A percentile compares a stretch with the other conserved stretches of the same genome.
These are phyloP conservation scores for Fraxinus xanthoxyloides DNA, from an alignment of 305 asterid species.

Conservation along the genomic window DNA sequence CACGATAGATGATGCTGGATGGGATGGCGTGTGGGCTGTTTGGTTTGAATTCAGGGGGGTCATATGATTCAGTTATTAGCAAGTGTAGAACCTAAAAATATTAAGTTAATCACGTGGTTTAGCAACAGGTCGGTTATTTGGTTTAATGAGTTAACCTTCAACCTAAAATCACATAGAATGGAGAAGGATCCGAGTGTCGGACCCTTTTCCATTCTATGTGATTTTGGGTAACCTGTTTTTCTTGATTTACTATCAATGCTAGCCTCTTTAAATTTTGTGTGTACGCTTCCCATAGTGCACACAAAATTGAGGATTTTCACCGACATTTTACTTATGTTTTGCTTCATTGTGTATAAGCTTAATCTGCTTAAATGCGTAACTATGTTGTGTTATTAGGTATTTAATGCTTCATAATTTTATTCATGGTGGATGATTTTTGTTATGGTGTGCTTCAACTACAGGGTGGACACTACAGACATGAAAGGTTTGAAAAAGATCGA, in stretches of 20 bases:
- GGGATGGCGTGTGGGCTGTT: neutral
- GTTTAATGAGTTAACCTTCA: neutral
- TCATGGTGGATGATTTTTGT: neutral
- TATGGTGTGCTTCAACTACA: conserved; percentile 18
- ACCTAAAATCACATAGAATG: neutral
- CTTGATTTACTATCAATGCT: neutral
- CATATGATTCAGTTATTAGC: neutral
- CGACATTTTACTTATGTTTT: neutral
- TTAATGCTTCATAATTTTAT: neutral
- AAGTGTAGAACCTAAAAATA: neutral
- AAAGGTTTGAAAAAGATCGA: conserved; percentile 91
- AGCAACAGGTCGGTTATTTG: neutral
- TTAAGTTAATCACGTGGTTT: neutral
- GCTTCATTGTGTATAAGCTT: neutral
- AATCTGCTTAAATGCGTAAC: neutral
- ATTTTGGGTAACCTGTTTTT: neutral
- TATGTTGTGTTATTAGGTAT: neutral
- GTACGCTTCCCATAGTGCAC: neutral
- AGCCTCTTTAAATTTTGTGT: neutral
- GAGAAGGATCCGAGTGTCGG: neutral
- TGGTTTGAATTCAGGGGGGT: neutral
- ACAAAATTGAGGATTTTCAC: neutral
- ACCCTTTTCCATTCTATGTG: neutral
- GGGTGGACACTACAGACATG: conserved; percentile 97
- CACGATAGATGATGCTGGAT: neutral